Evolutionary conservation across 768 basidiomycete species (phyloP), one percentile per base, ranked within the genome.

Genomic region (Pisolithus tinctorius): DNA sequence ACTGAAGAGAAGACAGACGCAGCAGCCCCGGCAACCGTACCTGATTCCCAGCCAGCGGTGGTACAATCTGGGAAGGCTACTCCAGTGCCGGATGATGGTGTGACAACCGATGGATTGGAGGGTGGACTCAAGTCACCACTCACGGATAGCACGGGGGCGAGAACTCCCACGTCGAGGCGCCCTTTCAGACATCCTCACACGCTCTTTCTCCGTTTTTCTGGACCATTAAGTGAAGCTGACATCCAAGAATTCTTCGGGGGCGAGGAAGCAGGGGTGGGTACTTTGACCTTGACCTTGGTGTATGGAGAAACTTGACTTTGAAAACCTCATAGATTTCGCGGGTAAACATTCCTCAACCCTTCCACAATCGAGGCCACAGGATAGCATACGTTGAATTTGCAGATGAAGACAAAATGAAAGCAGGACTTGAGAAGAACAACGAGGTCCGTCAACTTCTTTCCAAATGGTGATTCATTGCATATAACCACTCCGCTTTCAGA

Each of bases 311-410:
- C 39, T 45, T 40, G 34, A 34, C 34, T 23, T 48, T 34, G 26
- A 61, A 27, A 13, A 31, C 5, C 11, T 38, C 26, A 40, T 54
- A 88, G 84, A 85, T 93, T 59, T 83, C 81, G 29, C 78, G 80
- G 47, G 75, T 93, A 47, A 75, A 76, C 53, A 75, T 84, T 52
- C 87, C 86, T 0, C 56, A 68, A 31, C 66, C 56, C 11, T 74
- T 68, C 58, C 58, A 68, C 4, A 78, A 79, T 9, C 79, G 83
- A 43, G 68, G 74, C 27, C 70, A 69, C 49, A 81, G 76, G 57
- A 73, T 92, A 51, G 88, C 83, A 1, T 96, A 92, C 62, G 81
- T 96, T 48, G 93, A 95, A 62, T 96, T 95, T 67, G 86, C 82
- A 4, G 88, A 90, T 59, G 91, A 94, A 60, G 88, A 86, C 43